Evolutionary conservation across 1,284 basidiomycete genomes (phyloP).

Genomic region (Wallemia hederae): DNA sequence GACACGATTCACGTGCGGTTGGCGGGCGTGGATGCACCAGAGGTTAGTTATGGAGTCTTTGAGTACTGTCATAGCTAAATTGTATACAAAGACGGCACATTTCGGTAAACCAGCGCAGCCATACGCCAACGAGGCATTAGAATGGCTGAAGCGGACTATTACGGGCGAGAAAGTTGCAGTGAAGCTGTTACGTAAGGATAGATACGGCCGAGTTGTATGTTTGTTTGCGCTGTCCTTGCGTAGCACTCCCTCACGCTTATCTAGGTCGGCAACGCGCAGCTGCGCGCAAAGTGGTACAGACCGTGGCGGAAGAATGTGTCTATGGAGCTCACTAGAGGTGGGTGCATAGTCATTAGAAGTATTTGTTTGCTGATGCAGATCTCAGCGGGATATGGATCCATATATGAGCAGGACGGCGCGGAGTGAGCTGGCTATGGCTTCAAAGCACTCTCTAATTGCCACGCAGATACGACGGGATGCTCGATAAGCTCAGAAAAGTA

Average conservation of each 20-base stretch:
- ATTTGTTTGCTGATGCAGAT: no score
- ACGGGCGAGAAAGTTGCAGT: slow-evolving; percentile 31
- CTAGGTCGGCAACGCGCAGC: slow-evolving; percentile 25
- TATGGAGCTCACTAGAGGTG: slow-evolving; percentile 34
- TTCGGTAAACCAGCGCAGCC: slow-evolving; percentile 50
- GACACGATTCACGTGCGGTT: slow-evolving; percentile 56
- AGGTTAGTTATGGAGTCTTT: slow-evolving; percentile 25
- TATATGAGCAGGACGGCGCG: slow-evolving; percentile 43
- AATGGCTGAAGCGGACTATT: slow-evolving; percentile 33
- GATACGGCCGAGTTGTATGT: slow-evolving; percentile 46
- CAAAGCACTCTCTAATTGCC: neutral
- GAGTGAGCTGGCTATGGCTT: slow-evolving; percentile 25
- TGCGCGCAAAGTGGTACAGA: slow-evolving; percentile 4
- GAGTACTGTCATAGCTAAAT: neutral
- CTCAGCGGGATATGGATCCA: slow-evolving; percentile 38
- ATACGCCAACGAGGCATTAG: slow-evolving; percentile 34
- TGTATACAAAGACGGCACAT: slow-evolving; percentile 28
- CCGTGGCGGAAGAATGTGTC: slow-evolving; percentile 24
- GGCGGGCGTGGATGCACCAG: slow-evolving; percentile 66
- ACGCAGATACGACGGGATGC: slow-evolving; percentile 20
- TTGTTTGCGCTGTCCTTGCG: slow-evolving; percentile 3
- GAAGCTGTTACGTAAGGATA: slow-evolving; percentile 42
- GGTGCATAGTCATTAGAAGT: neutral
- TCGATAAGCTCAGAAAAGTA: slow-evolving; percentile 28
- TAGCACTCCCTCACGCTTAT: neutral